Evolutionary conservation across 805 yeast genomes (phyloP).

Genomic region (Danielia reshetovae): DNA sequence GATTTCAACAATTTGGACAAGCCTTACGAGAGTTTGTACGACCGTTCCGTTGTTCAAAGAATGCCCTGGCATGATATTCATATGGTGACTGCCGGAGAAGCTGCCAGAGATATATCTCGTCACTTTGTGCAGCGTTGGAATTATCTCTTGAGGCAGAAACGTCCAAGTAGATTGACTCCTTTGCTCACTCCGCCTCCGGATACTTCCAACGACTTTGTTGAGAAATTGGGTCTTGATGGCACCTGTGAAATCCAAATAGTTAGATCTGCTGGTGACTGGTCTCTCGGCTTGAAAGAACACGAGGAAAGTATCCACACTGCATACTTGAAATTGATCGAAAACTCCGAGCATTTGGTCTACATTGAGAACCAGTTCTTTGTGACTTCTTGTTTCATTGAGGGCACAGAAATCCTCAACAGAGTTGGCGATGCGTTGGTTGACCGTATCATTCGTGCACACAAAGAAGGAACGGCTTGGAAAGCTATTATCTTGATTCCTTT

Average conservation of each 20-base stretch:
- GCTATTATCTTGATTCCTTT: conserved; percentile 90
- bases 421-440: conserved; percentile 98
- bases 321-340: conserved; percentile 82
- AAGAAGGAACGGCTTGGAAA: conserved; percentile 74
- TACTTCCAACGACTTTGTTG: conserved; percentile 66
- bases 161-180: conserved; percentile 94
- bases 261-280: conserved; percentile 91
- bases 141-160: conserved; percentile 82
- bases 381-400: conserved; percentile 83
- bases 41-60: conserved; percentile 73
- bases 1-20: conserved; percentile 79
- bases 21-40: conserved; percentile 91
- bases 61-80: conserved; percentile 99
- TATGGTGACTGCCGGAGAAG: conserved; percentile 90
- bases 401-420: conserved; percentile 77
- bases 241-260: conserved; percentile 89
- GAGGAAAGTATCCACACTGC: conserved; percentile 94
- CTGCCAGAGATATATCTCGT: conserved; percentile 87
- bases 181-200: conserved; percentile 90
- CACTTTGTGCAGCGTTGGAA: conserved; percentile 99
- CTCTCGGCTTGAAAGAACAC: conserved; percentile 77
- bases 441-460: conserved; percentile 84
- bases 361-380: conserved; percentile 95
- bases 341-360: conserved; percentile 88
- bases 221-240: conserved; percentile 60